These are phyloP conservation scores for Candida glaebosa DNA, from an alignment of 805 yeast genomes.

Conservation along the genomic window DNA sequence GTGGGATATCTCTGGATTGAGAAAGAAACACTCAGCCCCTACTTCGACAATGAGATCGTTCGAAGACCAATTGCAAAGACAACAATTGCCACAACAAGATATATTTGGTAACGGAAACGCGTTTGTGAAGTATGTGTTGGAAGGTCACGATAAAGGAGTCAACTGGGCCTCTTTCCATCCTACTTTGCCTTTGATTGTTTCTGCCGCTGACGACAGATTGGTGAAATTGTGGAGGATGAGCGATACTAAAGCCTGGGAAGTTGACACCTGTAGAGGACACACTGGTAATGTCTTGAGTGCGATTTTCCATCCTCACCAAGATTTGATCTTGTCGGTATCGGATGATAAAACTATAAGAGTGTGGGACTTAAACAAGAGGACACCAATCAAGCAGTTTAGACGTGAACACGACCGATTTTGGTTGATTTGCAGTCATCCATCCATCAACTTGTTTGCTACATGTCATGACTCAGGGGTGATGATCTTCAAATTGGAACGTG, in stretches of 20 bases:
- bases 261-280: constrained; percentile 97
- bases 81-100: constrained; percentile 79
- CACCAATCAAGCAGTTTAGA: constrained; percentile 90
- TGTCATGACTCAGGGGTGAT: constrained; percentile 97
- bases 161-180: constrained; percentile 99
- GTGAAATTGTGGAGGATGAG: constrained; percentile 97
- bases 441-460: constrained; percentile 88
- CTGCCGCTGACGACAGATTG: constrained; percentile 94
- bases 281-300: constrained; percentile 88
- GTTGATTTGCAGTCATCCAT: constrained; percentile 86
- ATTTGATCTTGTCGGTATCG: constrained; percentile 85
- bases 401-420: constrained; percentile 94
- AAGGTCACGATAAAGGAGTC: constrained; percentile 98
- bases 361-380: constrained; percentile 94
- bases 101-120: constrained; percentile 94
- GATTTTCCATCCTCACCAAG: constrained; percentile 90
- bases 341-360: constrained; percentile 95
- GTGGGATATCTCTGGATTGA: constrained; percentile 95
- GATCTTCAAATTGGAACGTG: constrained; percentile 97
- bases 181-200: constrained; percentile 86
- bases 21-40: constrained; percentile 90
- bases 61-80: constrained; percentile 54
- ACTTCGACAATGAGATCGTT: constrained; percentile 43
- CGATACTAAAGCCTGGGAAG: constrained; percentile 98
- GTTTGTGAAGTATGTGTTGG: constrained; percentile 89